Conservation (phyloP, 371 early-diverging fungal species). For the Mucor racemosus region DNA sequence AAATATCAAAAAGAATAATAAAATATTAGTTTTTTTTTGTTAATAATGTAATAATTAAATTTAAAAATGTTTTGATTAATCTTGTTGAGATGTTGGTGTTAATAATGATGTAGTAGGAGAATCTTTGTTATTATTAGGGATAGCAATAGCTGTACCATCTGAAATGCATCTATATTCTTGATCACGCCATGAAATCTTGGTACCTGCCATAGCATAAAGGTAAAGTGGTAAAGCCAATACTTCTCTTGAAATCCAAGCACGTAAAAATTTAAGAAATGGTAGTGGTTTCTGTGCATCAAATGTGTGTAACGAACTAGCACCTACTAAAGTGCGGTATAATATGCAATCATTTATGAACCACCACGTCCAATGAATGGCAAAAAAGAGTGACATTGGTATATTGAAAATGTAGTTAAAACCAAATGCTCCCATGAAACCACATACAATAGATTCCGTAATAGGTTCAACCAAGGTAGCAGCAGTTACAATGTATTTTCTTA, state of each 20-base stretch:
- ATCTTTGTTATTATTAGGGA: slow-evolving; percentile 3
- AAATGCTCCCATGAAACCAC: slow-evolving; percentile 75
- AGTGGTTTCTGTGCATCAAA: slow-evolving; percentile 17
- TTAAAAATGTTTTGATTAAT: not conserved
- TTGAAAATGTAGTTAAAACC: slow-evolving; percentile 57
- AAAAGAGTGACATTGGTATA: slow-evolving; percentile 51
- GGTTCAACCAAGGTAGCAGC: slow-evolving; percentile 90
- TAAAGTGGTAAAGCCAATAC: slow-evolving; percentile 82
- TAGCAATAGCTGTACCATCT: slow-evolving; percentile 62
- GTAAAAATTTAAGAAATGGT: slow-evolving; percentile 32
- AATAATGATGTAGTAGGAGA: not conserved
- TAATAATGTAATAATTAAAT: not conserved
- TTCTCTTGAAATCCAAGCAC: slow-evolving; percentile 83
- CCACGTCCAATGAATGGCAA: slow-evolving; percentile 66
- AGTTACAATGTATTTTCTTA: slow-evolving; percentile 89
- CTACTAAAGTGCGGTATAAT: slow-evolving; percentile 59
- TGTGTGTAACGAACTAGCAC: slow-evolving; percentile 30
- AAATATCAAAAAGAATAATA: not conserved
- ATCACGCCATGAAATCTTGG: slow-evolving; percentile 88
- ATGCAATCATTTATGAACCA: slow-evolving; percentile 78
- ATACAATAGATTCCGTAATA: slow-evolving; percentile 85
- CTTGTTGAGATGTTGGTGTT: not conserved
- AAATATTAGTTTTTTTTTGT: not conserved
- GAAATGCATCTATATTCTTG: slow-evolving; percentile 56
- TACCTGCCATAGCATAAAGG: slow-evolving; percentile 79